Percentiles rank a stretch among this genome's conserved stretches.
Conservation (phyloP, 495 filamentous ascomycete genomes). For the Aspergillus cavernicola region DNA sequence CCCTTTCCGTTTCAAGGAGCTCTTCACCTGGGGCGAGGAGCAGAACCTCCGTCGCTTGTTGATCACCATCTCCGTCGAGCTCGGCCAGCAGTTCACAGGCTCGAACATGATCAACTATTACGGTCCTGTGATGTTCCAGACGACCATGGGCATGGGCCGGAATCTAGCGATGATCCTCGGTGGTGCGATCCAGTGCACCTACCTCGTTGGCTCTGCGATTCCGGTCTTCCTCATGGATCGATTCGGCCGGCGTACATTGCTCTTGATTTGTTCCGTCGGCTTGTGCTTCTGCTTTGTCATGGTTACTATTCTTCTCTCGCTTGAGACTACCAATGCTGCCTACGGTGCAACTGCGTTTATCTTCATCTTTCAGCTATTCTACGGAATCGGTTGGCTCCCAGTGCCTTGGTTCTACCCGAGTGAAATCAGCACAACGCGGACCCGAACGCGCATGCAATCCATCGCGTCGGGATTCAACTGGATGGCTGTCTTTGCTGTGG, state of each 20-base stretch:
- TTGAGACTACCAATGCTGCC: slow-evolving; percentile 20
- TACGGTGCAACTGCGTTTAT: slow-evolving; percentile 39
- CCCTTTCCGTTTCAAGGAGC: slow-evolving; percentile 36
- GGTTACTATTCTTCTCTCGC: slow-evolving; percentile 30
- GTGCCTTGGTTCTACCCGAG: slow-evolving; percentile 68
- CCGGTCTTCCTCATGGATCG: slow-evolving; percentile 46
- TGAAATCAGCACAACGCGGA: slow-evolving; percentile 51
- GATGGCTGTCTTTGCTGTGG: slow-evolving; percentile 50
- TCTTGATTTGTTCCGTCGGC: slow-evolving; percentile 45
- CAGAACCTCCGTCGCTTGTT: slow-evolving; percentile 41
- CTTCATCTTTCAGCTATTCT: slow-evolving; percentile 42
- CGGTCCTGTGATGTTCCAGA: slow-evolving; percentile 43
- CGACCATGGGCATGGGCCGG: slow-evolving; percentile 48
- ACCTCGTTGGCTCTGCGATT: slow-evolving; percentile 34
- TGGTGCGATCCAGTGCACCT: slow-evolving; percentile 44
- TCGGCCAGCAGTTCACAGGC: slow-evolving; percentile 41
- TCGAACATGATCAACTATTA: slow-evolving; percentile 55
- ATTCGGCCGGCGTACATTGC: slow-evolving; percentile 46
- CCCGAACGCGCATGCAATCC: slow-evolving; percentile 34
- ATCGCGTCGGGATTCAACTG: slow-evolving; percentile 45
- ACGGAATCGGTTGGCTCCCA: slow-evolving; percentile 28
- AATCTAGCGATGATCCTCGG: slow-evolving; percentile 49
- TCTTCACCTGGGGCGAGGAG: slow-evolving; percentile 32
- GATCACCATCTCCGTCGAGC: slow-evolving; percentile 31
- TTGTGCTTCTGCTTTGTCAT: slow-evolving; percentile 43